These are phyloP conservation scores for Inonotus hispidus DNA, from an alignment of 1,284 basidiomycete genomes.

Conservation along the genomic window DNA sequence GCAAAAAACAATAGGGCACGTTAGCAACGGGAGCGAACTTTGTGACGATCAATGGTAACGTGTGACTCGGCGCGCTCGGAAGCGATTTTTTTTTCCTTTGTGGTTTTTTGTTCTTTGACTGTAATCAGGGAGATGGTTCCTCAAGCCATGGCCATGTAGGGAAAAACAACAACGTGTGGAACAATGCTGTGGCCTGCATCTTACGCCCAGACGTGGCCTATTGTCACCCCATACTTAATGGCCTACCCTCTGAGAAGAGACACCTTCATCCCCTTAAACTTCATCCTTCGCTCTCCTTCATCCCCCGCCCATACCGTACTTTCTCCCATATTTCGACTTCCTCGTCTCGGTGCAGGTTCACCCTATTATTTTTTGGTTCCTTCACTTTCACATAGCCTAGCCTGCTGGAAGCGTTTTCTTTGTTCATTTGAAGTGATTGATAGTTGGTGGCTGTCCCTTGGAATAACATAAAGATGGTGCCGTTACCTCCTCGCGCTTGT, in stretches of 20 bases:
- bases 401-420: background rate
- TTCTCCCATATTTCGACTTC: background rate
- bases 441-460: background rate
- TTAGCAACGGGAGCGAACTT: slow-evolving; percentile 4
- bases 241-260: background rate
- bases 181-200: slow-evolving; percentile 3
- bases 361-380: background rate
- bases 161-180: slow-evolving; percentile 1
- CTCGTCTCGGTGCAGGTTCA: slow-evolving; percentile 18
- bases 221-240: slow-evolving; percentile 4
- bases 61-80: background rate
- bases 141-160: background rate
- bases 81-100: background rate
- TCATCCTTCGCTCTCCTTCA: background rate
- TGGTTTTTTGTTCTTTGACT: slow-evolving; percentile 1
- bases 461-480: slow-evolving; percentile 16
- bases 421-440: background rate
- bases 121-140: background rate
- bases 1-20: slow-evolving; percentile 1
- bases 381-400: background rate
- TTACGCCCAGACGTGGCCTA: background rate
- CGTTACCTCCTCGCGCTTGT: slow-evolving; percentile 37
- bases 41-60: background rate
- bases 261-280: background rate
- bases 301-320: too few relatives aligned